Percentiles rank a stretch among this genome's conserved stretches.
These are phyloP conservation scores for Globisporangium canariense DNA, from an alignment of 352 stramenopile genomes.

Conservation along the genomic window DNA sequence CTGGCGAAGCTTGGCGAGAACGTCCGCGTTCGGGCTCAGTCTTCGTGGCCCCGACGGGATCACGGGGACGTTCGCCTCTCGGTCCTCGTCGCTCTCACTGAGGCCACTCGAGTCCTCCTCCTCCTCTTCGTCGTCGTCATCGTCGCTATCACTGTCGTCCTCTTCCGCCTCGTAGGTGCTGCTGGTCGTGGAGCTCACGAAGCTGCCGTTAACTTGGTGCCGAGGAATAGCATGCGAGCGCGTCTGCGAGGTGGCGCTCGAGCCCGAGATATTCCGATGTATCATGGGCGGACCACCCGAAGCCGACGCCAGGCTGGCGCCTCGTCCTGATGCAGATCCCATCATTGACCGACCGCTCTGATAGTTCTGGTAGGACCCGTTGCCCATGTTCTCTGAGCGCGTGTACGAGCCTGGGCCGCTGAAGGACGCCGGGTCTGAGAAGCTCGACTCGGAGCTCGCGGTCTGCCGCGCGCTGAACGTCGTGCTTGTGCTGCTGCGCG, in stretches of 20 bases:
- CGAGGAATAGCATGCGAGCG: background rate
- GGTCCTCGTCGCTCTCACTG: slow-evolving; percentile 12
- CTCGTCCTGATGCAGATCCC: background rate
- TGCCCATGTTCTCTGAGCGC: background rate
- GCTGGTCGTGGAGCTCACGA: slow-evolving; percentile 1
- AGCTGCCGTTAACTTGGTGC: slow-evolving; percentile 3
- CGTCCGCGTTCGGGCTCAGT: slow-evolving; percentile 6
- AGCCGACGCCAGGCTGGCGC: background rate
- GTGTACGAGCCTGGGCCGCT: background rate
- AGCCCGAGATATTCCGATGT: slow-evolving; percentile 8
- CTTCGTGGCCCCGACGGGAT: background rate
- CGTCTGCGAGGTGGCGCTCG: slow-evolving; percentile 11
- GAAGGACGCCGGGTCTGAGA: slow-evolving; percentile 10
- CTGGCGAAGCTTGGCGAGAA: slow-evolving; percentile 15
- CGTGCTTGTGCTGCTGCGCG: slow-evolving; percentile 18
- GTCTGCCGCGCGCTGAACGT: slow-evolving; percentile 9
- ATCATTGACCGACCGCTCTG: slow-evolving; percentile 1
- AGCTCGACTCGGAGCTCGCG: slow-evolving; percentile 16
- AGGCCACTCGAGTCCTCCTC: slow-evolving; percentile 19
- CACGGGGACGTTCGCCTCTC: slow-evolving; percentile 1
- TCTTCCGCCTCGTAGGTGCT: slow-evolving; percentile 12
- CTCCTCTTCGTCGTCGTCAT: slow-evolving; percentile 18
- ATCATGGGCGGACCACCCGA: background rate
- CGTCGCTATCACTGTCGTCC: slow-evolving; percentile 16
- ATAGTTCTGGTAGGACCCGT: background rate